Base-by-base conservation (phyloP, 768 basidiomycete genomes). In the Chalciporus sphaerocephalus region DNA sequence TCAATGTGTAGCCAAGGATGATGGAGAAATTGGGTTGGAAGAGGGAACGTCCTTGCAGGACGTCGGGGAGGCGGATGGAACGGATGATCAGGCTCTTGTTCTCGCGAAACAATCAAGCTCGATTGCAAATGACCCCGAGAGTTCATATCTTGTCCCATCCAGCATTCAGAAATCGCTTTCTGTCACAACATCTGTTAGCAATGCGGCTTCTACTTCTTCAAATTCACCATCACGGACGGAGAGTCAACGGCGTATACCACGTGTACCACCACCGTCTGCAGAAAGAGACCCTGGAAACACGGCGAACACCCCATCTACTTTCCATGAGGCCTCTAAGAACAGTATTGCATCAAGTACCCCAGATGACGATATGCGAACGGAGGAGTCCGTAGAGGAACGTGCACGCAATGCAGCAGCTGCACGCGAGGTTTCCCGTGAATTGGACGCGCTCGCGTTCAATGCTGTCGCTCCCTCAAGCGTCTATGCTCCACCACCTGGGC, bases 391-490 rank as follows among this genome's bases (percentile, higher is more conserved):
- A 7, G 76, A 81, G 10, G 82, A 84, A 51, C 67, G 61, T 3
- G 71, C 69, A n/a, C 71, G 78, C 22, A 79, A 83, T 52, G 79
- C 77, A 1, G 86, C 85, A 15, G 85, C 81, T 21, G 84, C 84
- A 5, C 74, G 79, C 15, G 85, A 85, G 59, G 73, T 89, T 1
- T 75, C 75, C 11, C 74, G 78, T 11, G 87, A 86, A 56, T 54
- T 87, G 39, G 81, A 85, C 45, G 70, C 78, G 16, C 63, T 87
- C 15, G 72, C 69, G 46, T 74, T 72, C 50, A 64, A 52, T 44
- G 59, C 71, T 1, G 57, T 59, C 39, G 45, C 48, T 12, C 50
- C 52, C 3, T 32, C 47, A 17, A 51, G 44, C 21, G 52, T 49
- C 15, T 57, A 56, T 42, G 37, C 38, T 10, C 51, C 60, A 15